These are phyloP conservation scores for Wickerhamiella sergipiensis DNA, from an alignment of 805 yeast genomes.

Conservation along the genomic window DNA sequence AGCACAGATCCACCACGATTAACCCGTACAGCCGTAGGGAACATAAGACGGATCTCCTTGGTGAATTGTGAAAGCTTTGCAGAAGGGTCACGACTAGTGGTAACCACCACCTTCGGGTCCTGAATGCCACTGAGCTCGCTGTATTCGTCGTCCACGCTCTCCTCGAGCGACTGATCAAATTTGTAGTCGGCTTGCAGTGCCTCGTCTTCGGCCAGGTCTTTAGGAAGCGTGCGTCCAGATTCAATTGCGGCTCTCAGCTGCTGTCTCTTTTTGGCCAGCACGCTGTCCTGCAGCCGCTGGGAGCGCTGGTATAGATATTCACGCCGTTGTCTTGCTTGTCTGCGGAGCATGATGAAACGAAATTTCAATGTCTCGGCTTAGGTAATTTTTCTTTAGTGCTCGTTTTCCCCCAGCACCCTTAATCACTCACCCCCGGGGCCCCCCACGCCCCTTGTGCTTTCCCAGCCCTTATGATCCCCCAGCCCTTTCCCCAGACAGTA, in stretches of 20 bases:
- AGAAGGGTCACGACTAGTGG: slow-evolving; percentile 87
- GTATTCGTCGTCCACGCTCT: slow-evolving; percentile 78
- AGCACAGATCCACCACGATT: slow-evolving; percentile 89
- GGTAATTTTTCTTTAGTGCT: background rate
- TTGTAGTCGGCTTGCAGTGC: slow-evolving; percentile 67
- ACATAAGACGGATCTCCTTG: slow-evolving; percentile 77
- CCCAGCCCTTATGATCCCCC: too few relatives aligned
- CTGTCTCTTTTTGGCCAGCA: slow-evolving; percentile 72
- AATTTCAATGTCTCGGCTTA: background rate
- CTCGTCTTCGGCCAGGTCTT: slow-evolving; percentile 80
- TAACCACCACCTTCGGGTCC: slow-evolving; percentile 83
- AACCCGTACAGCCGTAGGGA: slow-evolving; percentile 78
- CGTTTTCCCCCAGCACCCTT: too few relatives aligned
- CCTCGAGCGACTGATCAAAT: slow-evolving; percentile 64
- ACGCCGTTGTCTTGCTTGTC: slow-evolving; percentile 92
- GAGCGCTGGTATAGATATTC: slow-evolving; percentile 86
- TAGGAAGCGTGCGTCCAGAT: slow-evolving; percentile 77
- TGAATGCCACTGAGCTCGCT: slow-evolving; percentile 70
- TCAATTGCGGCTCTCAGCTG: slow-evolving; percentile 80
- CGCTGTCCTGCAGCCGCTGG: slow-evolving; percentile 78
- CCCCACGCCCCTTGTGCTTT: too few relatives aligned
- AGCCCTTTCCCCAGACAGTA: too few relatives aligned
- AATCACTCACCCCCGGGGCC: too few relatives aligned
- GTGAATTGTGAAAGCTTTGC: slow-evolving; percentile 79
- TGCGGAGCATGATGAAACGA: slow-evolving; percentile 43